phyloP scores from a whole-genome alignment of 2,329 filamentous ascomycete species.

The Aspergillus thermomutatus region DNA sequence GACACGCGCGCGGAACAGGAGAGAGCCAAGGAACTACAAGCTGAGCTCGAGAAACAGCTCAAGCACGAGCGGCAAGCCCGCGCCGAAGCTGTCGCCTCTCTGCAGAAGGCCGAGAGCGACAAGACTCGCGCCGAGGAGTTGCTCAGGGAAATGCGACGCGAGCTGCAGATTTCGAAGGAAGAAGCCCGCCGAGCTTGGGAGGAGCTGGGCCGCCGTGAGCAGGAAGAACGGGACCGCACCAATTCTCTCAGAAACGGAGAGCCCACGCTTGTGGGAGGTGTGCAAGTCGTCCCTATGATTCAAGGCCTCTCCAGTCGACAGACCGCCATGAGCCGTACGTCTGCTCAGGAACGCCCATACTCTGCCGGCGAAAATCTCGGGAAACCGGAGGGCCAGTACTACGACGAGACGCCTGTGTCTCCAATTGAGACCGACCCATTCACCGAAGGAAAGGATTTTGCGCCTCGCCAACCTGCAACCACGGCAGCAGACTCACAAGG shows the following conservation, averaged over 20 bases:
- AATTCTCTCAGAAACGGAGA: constrained; percentile 81
- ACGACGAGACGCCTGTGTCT: constrained; percentile 48
- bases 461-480: constrained; percentile 31
- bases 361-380: constrained; percentile 30
- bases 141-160: constrained; percentile 85
- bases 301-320: constrained; percentile 62
- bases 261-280: constrained; percentile 84
- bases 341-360: constrained; percentile 46
- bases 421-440: constrained; percentile 63
- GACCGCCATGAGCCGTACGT: constrained; percentile 46
- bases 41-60: constrained; percentile 72
- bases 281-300: constrained; percentile 92
- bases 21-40: constrained; percentile 75
- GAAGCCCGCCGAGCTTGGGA: constrained; percentile 96
- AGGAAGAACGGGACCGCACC: constrained; percentile 86
- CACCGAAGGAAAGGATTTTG: constrained; percentile 44
- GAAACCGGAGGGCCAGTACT: constrained; percentile 45
- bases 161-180: constrained; percentile 91
- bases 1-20: constrained; percentile 89
- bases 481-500: constrained; percentile 25
- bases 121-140: constrained; percentile 70
- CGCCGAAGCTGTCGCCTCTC: constrained; percentile 63
- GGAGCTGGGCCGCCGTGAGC: constrained; percentile 86
- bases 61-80: constrained; percentile 69
- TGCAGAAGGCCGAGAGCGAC: constrained; percentile 65